Percentiles rank a stretch among this genome's conserved stretches.
Evolutionary conservation across 371 early-diverging fungal species (phyloP).

Genomic region (Amoeboaphelidium protococcarum): DNA sequence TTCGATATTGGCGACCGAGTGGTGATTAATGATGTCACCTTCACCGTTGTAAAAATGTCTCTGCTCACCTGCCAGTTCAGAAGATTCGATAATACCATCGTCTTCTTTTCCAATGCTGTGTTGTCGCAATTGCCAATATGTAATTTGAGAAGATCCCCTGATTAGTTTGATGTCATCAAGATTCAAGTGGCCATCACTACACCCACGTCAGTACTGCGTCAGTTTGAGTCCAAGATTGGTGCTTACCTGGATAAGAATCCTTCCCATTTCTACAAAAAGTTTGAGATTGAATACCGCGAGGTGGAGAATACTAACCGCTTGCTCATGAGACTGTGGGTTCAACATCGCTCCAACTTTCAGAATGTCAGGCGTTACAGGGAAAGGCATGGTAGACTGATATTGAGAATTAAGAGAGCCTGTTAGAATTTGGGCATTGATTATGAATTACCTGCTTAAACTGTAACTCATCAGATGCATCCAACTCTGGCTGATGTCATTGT

Average conservation of each 20-base stretch:
- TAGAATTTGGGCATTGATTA: neutral
- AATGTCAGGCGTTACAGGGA: constrained; percentile 2
- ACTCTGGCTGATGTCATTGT: too few species aligned
- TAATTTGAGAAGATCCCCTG: neutral
- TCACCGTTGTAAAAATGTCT: neutral
- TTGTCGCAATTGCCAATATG: neutral
- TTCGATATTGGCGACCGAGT: constrained; percentile 3
- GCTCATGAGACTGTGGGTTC: neutral
- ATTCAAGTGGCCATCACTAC: neutral
- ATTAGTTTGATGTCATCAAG: neutral
- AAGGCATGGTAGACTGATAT: neutral
- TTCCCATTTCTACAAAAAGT: neutral
- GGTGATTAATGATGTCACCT: neutral
- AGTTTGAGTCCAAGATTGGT: neutral
- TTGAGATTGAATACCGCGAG: neutral
- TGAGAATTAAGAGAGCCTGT: neutral
- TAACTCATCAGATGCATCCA: too few species aligned
- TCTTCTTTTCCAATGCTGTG: neutral
- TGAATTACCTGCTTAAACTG: neutral
- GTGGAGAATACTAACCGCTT: neutral
- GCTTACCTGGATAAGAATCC: neutral
- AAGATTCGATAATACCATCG: constrained; percentile 1
- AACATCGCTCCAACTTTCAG: neutral
- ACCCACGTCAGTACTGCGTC: neutral
- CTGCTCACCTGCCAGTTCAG: neutral